Conservation (phyloP, 2,329 filamentous ascomycete species). For the Tolypocladium amazonense region DNA sequence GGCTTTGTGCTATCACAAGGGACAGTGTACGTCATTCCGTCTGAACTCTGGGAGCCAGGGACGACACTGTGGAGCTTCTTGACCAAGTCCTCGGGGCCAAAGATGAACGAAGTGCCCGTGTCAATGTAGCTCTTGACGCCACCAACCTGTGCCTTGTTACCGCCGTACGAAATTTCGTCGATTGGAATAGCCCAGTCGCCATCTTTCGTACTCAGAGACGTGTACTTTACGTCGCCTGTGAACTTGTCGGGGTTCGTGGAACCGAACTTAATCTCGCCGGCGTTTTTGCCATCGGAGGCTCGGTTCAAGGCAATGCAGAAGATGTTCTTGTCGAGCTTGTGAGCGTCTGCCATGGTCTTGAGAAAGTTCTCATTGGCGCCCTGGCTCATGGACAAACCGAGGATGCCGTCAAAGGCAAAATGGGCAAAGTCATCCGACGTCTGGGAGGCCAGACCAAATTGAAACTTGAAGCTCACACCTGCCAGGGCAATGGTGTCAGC, state of each 20-base stretch:
- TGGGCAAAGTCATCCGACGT: conserved; percentile 64
- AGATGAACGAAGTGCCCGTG: conserved; percentile 71
- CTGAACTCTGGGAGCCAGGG: conserved; percentile 44
- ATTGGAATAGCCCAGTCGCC: conserved; percentile 66
- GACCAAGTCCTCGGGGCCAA: conserved; percentile 59
- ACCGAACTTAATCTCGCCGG: conserved; percentile 72
- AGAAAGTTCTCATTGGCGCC: conserved; percentile 57
- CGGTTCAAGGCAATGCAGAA: conserved; percentile 64
- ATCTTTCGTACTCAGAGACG: conserved; percentile 32
- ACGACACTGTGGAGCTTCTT: conserved; percentile 57
- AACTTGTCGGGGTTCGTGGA: conserved; percentile 56
- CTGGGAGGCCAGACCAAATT: conserved; percentile 62
- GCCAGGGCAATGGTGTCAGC: conserved; percentile 59
- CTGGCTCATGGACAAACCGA: conserved; percentile 60
- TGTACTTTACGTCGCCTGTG: conserved; percentile 59
- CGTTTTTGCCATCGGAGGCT: conserved; percentile 50
- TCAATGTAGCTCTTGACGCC: conserved; percentile 62
- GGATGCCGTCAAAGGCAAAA: conserved; percentile 81
- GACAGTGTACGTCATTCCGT: conserved; percentile 55
- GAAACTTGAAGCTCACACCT: conserved; percentile 50
- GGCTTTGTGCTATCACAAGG: conserved; percentile 58
- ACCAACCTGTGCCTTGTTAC: conserved; percentile 44
- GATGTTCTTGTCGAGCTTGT: conserved; percentile 50
- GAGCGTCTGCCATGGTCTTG: conserved; percentile 45
- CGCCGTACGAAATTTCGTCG: conserved; percentile 54